These are phyloP conservation scores for Ogataea glucozyma DNA, from an alignment of 805 yeast genomes.

Conservation along the genomic window DNA sequence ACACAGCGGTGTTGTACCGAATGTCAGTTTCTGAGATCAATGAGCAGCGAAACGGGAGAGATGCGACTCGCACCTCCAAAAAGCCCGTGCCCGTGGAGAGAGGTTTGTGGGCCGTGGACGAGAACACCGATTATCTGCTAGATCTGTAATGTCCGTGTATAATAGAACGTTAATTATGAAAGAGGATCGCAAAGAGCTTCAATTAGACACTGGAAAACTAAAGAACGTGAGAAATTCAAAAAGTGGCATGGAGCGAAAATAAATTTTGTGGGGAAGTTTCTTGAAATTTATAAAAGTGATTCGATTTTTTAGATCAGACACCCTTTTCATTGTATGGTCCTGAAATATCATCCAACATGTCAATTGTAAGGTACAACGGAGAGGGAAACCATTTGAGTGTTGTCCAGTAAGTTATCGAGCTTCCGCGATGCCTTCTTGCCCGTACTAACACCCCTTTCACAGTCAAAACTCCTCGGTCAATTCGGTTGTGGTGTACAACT, in stretches of 20 bases:
- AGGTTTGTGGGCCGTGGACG: constrained; percentile 2
- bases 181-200: no score
- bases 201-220: no score
- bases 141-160: constrained; percentile 7
- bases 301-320: not conserved
- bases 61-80: no score
- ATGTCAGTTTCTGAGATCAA: constrained; percentile 10
- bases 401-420: constrained; percentile 18
- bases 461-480: constrained; percentile 28
- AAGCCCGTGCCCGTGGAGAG: not conserved
- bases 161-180: constrained; percentile 7
- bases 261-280: constrained; percentile 1
- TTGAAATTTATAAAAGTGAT: no score
- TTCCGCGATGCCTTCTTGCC: not conserved
- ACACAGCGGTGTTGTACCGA: constrained; percentile 14
- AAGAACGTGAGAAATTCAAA: no score
- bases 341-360: no score
- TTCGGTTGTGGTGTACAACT: constrained; percentile 33
- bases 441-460: constrained; percentile 9
- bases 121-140: constrained; percentile 19
- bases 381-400: constrained; percentile 19
- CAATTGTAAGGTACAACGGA: constrained; percentile 20
- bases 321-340: not conserved
- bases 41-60: no score
- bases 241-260: no score